These are phyloP conservation scores for Hemisphaericaspora nanyangensis DNA, from an alignment of 805 yeast species.

Conservation along the genomic window DNA sequence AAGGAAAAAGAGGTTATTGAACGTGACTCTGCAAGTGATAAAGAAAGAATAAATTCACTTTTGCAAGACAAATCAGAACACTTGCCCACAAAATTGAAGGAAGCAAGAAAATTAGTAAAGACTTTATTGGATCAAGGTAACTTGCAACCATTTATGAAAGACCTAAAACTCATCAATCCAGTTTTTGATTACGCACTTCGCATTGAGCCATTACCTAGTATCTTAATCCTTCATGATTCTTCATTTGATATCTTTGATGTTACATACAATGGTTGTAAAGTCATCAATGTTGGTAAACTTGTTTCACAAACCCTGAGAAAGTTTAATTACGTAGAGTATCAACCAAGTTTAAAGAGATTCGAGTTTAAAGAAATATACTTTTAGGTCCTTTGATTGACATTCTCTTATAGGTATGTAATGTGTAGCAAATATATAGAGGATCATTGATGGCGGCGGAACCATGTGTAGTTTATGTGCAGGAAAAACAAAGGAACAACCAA, in stretches of 20 bases:
- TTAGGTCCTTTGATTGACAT: constrained; percentile 4
- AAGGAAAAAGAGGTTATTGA: constrained; percentile 14
- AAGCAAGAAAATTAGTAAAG: constrained; percentile 68
- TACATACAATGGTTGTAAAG: constrained; percentile 78
- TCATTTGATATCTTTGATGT: constrained; percentile 69
- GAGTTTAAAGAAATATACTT: constrained; percentile 15
- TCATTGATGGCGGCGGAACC: too few species aligned
- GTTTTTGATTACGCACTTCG: constrained; percentile 66
- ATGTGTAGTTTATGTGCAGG: too few species aligned
- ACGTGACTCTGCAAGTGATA: constrained; percentile 14
- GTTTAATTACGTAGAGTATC: constrained; percentile 69
- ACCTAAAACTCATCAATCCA: constrained; percentile 62
- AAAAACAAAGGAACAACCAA: too few species aligned
- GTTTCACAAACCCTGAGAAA: constrained; percentile 30
- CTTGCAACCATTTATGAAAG: constrained; percentile 70
- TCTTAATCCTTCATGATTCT: constrained; percentile 60
- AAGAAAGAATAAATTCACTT: constrained; percentile 9
- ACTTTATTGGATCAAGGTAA: constrained; percentile 86
- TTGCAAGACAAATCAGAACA: constrained; percentile 14
- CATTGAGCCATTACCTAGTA: constrained; percentile 75
- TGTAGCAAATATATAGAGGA: constrained; percentile 1
- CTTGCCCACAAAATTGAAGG: constrained; percentile 45
- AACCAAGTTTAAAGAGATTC: constrained; percentile 50
- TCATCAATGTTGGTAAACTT: constrained; percentile 67
- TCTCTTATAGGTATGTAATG: background rate